Percentiles rank a stretch among this genome's conserved stretches.
Evolutionary conservation across 805 yeast species (phyloP).

Genomic region (Pichia exigua): DNA sequence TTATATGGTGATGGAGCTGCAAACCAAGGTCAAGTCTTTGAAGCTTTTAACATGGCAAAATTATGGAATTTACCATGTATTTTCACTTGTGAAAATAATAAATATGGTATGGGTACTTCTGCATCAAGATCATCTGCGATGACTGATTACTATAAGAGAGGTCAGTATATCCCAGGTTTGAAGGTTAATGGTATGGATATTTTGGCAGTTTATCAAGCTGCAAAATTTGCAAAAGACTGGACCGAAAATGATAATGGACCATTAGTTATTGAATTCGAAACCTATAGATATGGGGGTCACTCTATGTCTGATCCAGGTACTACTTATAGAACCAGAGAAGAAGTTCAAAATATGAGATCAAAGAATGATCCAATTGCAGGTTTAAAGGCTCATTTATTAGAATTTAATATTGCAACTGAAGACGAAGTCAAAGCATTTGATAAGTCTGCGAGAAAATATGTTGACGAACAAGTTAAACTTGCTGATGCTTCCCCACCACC

Average conservation of each 20-base stretch:
- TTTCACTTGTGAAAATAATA: slow-evolving; percentile 97
- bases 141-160: slow-evolving; percentile 97
- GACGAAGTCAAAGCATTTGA: slow-evolving; percentile 91
- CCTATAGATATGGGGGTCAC: slow-evolving; percentile 99
- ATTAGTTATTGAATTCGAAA: slow-evolving; percentile 90
- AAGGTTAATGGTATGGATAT: slow-evolving; percentile 99
- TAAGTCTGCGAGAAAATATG: slow-evolving; percentile 92
- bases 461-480: slow-evolving; percentile 86
- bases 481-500: slow-evolving; percentile 95
- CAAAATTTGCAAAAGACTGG: slow-evolving; percentile 97
- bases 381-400: slow-evolving; percentile 78
- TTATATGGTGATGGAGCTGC: slow-evolving; percentile 99
- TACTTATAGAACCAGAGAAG: slow-evolving; percentile 99
- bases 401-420: slow-evolving; percentile 81
- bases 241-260: slow-evolving; percentile 91
- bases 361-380: slow-evolving; percentile 98
- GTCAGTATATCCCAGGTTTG: slow-evolving; percentile 98
- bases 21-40: slow-evolving; percentile 98
- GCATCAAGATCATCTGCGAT: slow-evolving; percentile 95
- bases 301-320: slow-evolving; percentile 99
- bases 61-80: slow-evolving; percentile 94
- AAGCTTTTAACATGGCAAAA: slow-evolving; percentile 97
- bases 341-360: slow-evolving; percentile 98
- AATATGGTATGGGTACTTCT: slow-evolving; percentile 99
- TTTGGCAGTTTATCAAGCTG: slow-evolving; percentile 89